A percentile compares a stretch with the other conserved stretches of the same genome.
Conservation (phyloP, 2,329 filamentous ascomycete species). For the Botrytis galanthina region DNA sequence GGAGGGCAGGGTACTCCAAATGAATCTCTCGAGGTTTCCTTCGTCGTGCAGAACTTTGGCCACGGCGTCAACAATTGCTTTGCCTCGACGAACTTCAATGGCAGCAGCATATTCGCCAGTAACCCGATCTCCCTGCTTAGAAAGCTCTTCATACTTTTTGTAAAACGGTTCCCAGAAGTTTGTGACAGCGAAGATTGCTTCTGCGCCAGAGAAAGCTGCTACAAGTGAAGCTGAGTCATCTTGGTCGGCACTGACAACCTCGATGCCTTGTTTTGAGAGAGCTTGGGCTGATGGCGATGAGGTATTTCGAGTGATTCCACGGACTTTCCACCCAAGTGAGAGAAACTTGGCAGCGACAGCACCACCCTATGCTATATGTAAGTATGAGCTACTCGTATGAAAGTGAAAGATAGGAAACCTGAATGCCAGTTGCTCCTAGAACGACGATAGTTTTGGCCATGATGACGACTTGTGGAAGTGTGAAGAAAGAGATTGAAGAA, state of each 20-base stretch:
- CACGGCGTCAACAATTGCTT: not conserved
- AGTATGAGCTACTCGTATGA: not conserved
- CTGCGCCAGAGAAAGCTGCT: slow-evolving; percentile 40
- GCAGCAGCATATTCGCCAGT: slow-evolving; percentile 26
- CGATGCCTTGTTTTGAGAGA: slow-evolving; percentile 44
- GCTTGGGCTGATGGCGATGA: slow-evolving; percentile 43
- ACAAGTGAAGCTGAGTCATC: slow-evolving; percentile 26
- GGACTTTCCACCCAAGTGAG: slow-evolving; percentile 46
- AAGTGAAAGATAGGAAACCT: not conserved
- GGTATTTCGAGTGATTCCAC: slow-evolving; percentile 45
- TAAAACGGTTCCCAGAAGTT: slow-evolving; percentile 38
- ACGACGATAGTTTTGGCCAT: slow-evolving; percentile 7
- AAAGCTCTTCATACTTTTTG: slow-evolving; percentile 20
- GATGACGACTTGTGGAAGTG: not conserved
- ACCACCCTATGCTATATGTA: slow-evolving; percentile 41
- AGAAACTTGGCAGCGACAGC: slow-evolving; percentile 48
- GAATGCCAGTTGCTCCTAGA: not conserved
- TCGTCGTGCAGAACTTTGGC: not conserved
- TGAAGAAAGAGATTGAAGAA: not conserved
- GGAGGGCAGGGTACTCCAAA: not conserved
- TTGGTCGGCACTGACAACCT: slow-evolving; percentile 41
- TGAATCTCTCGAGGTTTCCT: not conserved
- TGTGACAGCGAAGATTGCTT: slow-evolving; percentile 42
- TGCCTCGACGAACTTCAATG: not conserved
- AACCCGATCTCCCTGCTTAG: slow-evolving; percentile 25